Evolutionary conservation across 1,139 yeast species (phyloP), one percentile per base, ranked within the genome.

Genomic region (Geotrichum reessii): DNA sequence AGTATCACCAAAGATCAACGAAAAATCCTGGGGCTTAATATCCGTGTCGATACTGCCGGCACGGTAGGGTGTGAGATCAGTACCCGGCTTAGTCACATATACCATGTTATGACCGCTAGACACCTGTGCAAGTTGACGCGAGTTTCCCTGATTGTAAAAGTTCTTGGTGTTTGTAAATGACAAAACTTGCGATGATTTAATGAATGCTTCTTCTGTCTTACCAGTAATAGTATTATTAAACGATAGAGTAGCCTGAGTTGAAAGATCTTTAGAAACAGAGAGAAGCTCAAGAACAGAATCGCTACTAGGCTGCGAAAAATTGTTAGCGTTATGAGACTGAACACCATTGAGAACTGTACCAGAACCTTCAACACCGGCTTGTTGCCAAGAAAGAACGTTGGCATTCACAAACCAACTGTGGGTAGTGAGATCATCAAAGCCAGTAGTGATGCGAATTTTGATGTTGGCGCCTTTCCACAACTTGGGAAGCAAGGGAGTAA

Each of bases 361-460:
- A 3, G 63, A 40, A 4, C 74, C 74, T 4, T 58, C 60, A 9
- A 66, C 62, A 5, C 66, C 70, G 2, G 55, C 55, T 42, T 50
- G 76, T 69, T 85, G 84, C 84, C 87, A 88, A 3, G 83, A 75
- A 56, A 84, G 74, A 46, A 87, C 68, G 64, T 81, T 84, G 11
- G 85, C 91, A 46, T 85, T 76, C 22, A 86, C 75, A 55, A 86
- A 79, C 95, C 95, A 87, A 70, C 86, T 81, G 31, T 46, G 50
- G 50, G 62, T 55, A 7, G 53, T 31, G 17, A 47, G 31, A 59
- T 76, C 80, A 55, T 78, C 80, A 40, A 81, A 64, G 42, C 90
- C 90, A 67, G 86, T 86, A 44, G 81, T 77, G 19, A 87, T 75
- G 63, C 78, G 58, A n/a, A 74, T 55, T 27, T 62, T 57, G 46